Percentiles rank a stretch among this genome's conserved stretches.
These are phyloP conservation scores for Fusarium sarcochroum DNA, from an alignment of 2,329 filamentous ascomycete species.

Conservation along the genomic window DNA sequence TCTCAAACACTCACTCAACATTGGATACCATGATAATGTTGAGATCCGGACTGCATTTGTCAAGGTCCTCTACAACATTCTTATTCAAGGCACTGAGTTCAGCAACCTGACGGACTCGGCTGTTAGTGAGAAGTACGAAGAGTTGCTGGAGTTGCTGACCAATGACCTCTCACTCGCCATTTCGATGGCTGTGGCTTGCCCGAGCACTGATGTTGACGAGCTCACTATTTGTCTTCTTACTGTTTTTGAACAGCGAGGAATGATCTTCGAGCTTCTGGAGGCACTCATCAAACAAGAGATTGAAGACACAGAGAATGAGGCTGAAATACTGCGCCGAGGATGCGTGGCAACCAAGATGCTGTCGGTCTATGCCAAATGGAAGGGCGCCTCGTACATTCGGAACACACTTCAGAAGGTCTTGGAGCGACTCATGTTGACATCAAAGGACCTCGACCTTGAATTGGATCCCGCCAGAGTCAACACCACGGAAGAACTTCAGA, in stretches of 20 bases:
- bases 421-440: constrained; percentile 75
- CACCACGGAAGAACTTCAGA: constrained; percentile 73
- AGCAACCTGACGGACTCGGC: constrained; percentile 76
- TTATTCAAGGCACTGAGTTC: constrained; percentile 80
- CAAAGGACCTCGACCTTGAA: constrained; percentile 77
- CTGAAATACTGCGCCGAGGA: constrained; percentile 76
- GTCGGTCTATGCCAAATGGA: constrained; percentile 80
- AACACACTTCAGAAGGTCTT: constrained; percentile 76
- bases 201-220: constrained; percentile 77
- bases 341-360: constrained; percentile 82
- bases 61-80: constrained; percentile 77
- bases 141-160: constrained; percentile 74
- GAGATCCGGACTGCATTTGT: constrained; percentile 79
- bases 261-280: constrained; percentile 74
- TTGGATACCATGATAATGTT: constrained; percentile 78
- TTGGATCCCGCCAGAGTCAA: constrained; percentile 74
- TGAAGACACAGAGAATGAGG: constrained; percentile 78
- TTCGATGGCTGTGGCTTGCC: constrained; percentile 75
- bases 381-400: constrained; percentile 74
- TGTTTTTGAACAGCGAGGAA: constrained; percentile 77
- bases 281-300: constrained; percentile 78
- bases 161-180: constrained; percentile 73
- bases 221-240: constrained; percentile 77
- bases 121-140: constrained; percentile 77
- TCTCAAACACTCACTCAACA: constrained; percentile 77